A percentile compares a stretch with the other conserved stretches of the same genome.
Conservation (phyloP, 352 stramenopile species). For the Phytophthora crassamura region DNA sequence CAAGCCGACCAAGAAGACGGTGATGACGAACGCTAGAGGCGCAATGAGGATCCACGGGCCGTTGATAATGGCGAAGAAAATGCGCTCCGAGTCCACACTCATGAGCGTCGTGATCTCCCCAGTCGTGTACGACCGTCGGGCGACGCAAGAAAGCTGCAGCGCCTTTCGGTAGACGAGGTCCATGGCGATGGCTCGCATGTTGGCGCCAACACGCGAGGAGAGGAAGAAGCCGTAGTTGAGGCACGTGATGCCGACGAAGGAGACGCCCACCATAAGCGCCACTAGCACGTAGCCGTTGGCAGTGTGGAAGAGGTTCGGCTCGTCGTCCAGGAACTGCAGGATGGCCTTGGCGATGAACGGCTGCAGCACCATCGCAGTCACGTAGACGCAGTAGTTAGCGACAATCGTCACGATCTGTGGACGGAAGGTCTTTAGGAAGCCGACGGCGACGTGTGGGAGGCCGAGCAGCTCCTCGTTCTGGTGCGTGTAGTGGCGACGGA, state of each 20-base stretch:
- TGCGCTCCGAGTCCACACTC: slow-evolving; percentile 50
- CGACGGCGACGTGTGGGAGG: slow-evolving; percentile 26
- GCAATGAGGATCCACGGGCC: slow-evolving; percentile 37
- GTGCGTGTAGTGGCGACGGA: slow-evolving; percentile 21
- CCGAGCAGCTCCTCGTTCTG: slow-evolving; percentile 5
- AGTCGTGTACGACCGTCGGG: slow-evolving; percentile 42
- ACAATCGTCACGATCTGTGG: slow-evolving; percentile 30
- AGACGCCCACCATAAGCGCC: slow-evolving; percentile 25
- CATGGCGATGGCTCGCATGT: slow-evolving; percentile 51
- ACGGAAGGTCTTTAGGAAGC: slow-evolving; percentile 37
- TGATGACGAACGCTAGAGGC: slow-evolving; percentile 34
- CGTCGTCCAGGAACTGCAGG: slow-evolving; percentile 36
- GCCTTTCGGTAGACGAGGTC: slow-evolving; percentile 52
- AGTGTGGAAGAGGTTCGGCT: slow-evolving; percentile 34
- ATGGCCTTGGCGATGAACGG: slow-evolving; percentile 36
- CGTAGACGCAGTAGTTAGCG: slow-evolving; percentile 38
- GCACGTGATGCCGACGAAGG: slow-evolving; percentile 34
- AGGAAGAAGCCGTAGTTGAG: slow-evolving; percentile 52
- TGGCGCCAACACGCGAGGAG: slow-evolving; percentile 41
- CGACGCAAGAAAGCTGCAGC: slow-evolving; percentile 65
- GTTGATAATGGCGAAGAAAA: slow-evolving; percentile 45
- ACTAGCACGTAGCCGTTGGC: slow-evolving; percentile 35
- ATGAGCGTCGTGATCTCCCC: slow-evolving; percentile 54
- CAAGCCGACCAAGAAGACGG: slow-evolving; percentile 34
- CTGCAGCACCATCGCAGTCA: slow-evolving; percentile 40